Conservation (phyloP, 306 rosid genomes). For the Mimosa pudica region DNA sequence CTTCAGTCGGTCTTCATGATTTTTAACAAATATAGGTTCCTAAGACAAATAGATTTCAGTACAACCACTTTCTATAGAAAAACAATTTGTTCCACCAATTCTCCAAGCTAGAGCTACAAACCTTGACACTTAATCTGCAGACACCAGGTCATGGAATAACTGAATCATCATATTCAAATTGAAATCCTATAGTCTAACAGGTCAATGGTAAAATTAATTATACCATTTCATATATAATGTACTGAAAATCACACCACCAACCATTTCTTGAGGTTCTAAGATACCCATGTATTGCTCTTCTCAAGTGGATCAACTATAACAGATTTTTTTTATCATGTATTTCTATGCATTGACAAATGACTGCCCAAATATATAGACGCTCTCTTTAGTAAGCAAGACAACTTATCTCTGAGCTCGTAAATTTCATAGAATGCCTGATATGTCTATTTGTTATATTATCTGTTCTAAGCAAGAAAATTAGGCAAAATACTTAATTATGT, state of each 20-base stretch:
- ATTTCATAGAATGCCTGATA: slow-evolving; percentile 17
- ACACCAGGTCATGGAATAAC: neutral
- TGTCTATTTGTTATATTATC: neutral
- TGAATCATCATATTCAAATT: neutral
- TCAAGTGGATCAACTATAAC: neutral
- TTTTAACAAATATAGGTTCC: slow-evolving; percentile 25
- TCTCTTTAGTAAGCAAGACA: neutral
- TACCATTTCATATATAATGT: neutral
- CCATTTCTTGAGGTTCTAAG: neutral
- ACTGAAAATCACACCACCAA: neutral
- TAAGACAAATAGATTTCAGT: neutral
- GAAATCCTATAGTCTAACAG: neutral
- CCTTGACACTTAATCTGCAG: neutral
- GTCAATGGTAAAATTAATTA: neutral
- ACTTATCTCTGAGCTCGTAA: neutral
- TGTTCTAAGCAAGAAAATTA: neutral
- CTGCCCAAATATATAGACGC: neutral
- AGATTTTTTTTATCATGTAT: neutral
- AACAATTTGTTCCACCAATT: neutral
- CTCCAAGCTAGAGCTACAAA: neutral
- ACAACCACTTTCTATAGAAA: neutral
- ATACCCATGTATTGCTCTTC: neutral
- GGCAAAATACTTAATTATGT: slow-evolving; percentile 4
- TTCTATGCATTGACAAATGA: neutral
- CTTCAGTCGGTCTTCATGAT: slow-evolving; percentile 4